These are phyloP conservation scores for Verruconis gallopava DNA, from an alignment of 2,329 filamentous ascomycete species.

Conservation along the genomic window DNA sequence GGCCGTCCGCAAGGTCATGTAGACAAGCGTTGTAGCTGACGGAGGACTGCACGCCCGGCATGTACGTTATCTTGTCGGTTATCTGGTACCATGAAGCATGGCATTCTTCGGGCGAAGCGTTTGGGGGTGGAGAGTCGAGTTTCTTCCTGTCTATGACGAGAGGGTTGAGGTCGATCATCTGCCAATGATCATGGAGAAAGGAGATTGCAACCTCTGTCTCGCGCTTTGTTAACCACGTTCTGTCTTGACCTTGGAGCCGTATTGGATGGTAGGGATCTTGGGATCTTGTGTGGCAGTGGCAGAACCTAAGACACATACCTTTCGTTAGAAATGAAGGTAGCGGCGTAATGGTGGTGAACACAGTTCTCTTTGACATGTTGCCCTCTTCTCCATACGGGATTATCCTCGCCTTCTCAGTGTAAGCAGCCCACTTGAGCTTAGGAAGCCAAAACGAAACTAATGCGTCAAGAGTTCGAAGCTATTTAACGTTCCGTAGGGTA, in stretches of 20 bases:
- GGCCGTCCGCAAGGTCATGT: slow-evolving; percentile 55
- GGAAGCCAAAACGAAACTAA: too few relatives aligned
- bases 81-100: slow-evolving; percentile 58
- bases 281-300: too few relatives aligned
- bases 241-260: not conserved
- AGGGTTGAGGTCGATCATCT: slow-evolving; percentile 83
- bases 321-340: slow-evolving; percentile 56
- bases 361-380: slow-evolving; percentile 54
- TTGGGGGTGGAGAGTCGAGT: slow-evolving; percentile 50
- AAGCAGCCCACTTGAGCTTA: too few relatives aligned
- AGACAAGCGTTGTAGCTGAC: slow-evolving; percentile 73
- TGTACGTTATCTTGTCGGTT: slow-evolving; percentile 44
- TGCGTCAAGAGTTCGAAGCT: too few relatives aligned
- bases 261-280: too few relatives aligned
- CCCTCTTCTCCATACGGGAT: too few relatives aligned
- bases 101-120: slow-evolving; percentile 57
- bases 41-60: slow-evolving; percentile 52
- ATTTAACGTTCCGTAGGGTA: too few relatives aligned
- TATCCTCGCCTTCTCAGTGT: too few relatives aligned
- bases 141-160: slow-evolving; percentile 59
- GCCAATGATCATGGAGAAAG: slow-evolving; percentile 63
- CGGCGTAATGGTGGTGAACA: slow-evolving; percentile 68
- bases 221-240: not conserved
- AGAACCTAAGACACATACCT: slow-evolving; percentile 1
- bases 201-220: slow-evolving; percentile 48